Conservation (phyloP, 257 asterid genomes). For the Fraxinus americana region DNA sequence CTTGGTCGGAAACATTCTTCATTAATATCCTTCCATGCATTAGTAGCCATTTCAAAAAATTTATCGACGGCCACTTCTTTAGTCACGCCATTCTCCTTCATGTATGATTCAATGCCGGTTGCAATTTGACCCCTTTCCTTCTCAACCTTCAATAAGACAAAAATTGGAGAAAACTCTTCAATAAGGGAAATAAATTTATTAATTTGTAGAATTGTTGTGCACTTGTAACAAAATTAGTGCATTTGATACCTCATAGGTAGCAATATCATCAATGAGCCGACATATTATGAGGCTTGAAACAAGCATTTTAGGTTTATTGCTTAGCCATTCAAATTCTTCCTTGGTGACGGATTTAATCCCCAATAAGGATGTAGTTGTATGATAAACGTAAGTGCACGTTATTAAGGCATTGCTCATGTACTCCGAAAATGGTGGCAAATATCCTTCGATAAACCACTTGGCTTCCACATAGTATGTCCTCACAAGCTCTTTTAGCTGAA, state of each 20-base stretch:
- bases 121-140: background rate
- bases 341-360: background rate
- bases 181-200: background rate
- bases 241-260: background rate
- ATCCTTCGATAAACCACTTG: background rate
- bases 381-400: background rate
- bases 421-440: background rate
- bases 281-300: background rate
- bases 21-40: background rate
- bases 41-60: background rate
- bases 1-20: background rate
- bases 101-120: background rate
- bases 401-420: background rate
- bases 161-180: background rate
- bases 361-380: background rate
- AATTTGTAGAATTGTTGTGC: background rate
- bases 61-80: background rate
- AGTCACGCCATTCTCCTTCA: background rate
- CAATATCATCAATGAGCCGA: background rate
- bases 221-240: background rate
- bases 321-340: background rate
- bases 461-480: background rate
- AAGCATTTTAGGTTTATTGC: background rate
- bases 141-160: background rate
- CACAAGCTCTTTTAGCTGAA: background rate